Conservation (phyloP, 2,329 filamentous ascomycete genomes). For the Ceratocystis papillata region DNA sequence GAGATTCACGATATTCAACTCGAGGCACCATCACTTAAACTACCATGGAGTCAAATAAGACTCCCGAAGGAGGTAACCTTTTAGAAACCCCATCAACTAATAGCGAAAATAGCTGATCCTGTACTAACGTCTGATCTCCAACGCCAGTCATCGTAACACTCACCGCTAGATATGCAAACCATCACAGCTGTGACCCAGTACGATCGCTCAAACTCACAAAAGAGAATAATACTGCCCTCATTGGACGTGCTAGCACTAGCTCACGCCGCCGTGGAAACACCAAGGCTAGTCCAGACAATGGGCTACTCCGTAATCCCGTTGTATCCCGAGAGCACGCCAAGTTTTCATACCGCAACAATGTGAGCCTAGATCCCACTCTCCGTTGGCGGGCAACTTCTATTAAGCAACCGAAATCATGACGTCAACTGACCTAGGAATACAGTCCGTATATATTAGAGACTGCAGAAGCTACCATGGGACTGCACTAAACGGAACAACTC, state of each 20-base stretch:
- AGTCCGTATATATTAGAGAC: conserved; percentile 22
- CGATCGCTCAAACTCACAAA: conserved; percentile 16
- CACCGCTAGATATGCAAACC: conserved; percentile 13
- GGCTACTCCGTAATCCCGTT: conserved; percentile 23
- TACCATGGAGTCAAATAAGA: neutral
- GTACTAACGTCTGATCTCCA: conserved; percentile 6
- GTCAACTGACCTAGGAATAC: neutral
- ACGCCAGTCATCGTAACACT: neutral
- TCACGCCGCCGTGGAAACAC: conserved; percentile 12
- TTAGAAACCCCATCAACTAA: neutral
- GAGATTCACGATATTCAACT: neutral
- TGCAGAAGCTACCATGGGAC: conserved; percentile 23
- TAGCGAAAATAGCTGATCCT: neutral
- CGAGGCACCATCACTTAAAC: neutral
- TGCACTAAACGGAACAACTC: conserved; percentile 17
- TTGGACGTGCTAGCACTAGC: conserved; percentile 23
- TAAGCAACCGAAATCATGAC: neutral
- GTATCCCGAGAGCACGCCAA: conserved; percentile 22
- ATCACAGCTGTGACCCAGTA: neutral
- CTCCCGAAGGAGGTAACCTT: neutral
- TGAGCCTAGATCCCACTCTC: neutral
- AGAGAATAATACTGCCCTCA: conserved; percentile 10
- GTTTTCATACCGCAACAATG: conserved; percentile 20
- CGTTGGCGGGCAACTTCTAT: neutral
- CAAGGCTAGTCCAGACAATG: conserved; percentile 15